Evolutionary conservation across 1,284 basidiomycete species (phyloP).

Genomic region (Marasmius fiardii): DNA sequence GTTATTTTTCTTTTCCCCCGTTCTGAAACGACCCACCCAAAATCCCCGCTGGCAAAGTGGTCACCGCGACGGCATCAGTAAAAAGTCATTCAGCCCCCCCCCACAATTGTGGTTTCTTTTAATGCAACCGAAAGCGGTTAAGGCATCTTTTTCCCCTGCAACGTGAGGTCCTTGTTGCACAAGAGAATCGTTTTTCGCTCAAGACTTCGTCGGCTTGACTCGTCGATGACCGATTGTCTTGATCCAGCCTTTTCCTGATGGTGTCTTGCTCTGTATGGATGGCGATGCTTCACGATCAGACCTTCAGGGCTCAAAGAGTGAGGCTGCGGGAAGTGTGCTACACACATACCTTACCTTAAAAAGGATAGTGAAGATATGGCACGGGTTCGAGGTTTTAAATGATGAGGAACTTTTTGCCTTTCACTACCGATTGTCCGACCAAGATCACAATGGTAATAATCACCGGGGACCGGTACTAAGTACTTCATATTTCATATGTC

Average conservation of each 20-base stretch:
- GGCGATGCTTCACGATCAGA: not conserved
- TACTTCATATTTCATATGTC: not conserved
- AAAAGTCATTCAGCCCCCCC: too few species aligned
- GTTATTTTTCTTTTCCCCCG: too few species aligned
- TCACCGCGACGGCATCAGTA: too few species aligned
- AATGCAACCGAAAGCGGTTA: too few species aligned
- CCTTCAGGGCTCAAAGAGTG: not conserved
- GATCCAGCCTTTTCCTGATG: not conserved
- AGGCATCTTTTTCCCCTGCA: too few species aligned
- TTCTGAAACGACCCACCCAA: too few species aligned
- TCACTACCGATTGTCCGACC: not conserved
- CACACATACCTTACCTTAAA: not conserved
- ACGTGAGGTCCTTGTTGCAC: too few species aligned
- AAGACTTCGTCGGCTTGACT: too few species aligned
- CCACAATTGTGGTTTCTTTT: too few species aligned
- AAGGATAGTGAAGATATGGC: not conserved
- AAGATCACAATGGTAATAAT: not conserved
- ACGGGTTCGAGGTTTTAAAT: not conserved
- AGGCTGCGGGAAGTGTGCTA: not conserved
- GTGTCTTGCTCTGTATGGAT: not conserved
- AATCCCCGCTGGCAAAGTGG: too few species aligned
- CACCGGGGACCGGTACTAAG: not conserved
- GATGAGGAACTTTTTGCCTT: not conserved
- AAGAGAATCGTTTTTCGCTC: too few species aligned
- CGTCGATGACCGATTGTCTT: not conserved